These are phyloP conservation scores for Populus hybrid DNA, from an alignment of 441 rosid species.

Conservation along the genomic window DNA sequence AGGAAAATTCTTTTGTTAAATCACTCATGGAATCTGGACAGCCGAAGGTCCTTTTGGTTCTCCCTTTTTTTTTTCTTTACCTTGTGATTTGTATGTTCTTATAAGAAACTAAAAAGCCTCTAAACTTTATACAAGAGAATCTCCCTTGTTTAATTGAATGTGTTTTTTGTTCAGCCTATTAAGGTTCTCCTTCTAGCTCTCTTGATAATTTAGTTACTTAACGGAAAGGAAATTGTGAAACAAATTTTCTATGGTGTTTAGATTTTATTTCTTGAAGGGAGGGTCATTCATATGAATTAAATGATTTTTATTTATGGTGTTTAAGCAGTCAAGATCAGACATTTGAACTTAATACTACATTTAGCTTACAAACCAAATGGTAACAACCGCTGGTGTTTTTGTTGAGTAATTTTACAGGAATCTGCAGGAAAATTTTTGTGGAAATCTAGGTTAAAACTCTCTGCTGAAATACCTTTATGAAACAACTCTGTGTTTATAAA, in stretches of 20 bases:
- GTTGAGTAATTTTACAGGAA: not conserved
- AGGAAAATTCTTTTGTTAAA: not conserved
- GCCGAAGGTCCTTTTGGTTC: slow-evolving; percentile 1
- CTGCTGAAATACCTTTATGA: not conserved
- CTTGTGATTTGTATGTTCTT: slow-evolving; percentile 8
- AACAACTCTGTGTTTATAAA: not conserved
- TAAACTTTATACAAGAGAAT: not conserved
- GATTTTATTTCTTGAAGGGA: not conserved
- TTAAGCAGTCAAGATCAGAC: not conserved
- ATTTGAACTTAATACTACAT: not conserved
- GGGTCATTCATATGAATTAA: not conserved
- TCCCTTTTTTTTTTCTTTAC: not conserved
- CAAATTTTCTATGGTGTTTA: not conserved
- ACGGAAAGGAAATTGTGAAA: too few species aligned
- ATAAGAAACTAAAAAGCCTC: not conserved
- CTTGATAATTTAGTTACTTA: not conserved
- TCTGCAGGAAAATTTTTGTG: not conserved
- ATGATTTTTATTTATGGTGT: not conserved
- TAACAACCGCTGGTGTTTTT: not conserved
- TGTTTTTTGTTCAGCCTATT: not conserved
- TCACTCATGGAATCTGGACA: slow-evolving; percentile 5
- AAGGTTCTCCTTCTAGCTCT: not conserved
- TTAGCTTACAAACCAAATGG: not conserved
- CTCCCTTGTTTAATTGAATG: not conserved
- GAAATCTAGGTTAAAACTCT: not conserved